Evolutionary conservation across 495 filamentous ascomycete genomes (phyloP).

Genomic region (Aspergillus saccharolyticus): DNA sequence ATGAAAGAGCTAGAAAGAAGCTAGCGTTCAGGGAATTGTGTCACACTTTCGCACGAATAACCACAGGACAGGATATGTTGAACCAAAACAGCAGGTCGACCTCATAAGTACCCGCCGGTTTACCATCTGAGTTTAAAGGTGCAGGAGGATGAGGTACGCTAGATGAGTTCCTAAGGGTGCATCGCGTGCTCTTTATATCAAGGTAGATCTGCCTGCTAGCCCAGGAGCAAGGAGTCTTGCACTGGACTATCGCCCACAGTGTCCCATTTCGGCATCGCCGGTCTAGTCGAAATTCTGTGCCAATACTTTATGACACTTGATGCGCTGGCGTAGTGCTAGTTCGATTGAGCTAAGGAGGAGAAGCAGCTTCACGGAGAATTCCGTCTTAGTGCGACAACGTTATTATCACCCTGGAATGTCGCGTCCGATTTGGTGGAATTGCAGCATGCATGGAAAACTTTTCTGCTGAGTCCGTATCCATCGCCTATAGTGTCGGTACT

Average conservation of each 20-base stretch:
- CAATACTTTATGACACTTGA: not conserved
- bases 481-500: not conserved
- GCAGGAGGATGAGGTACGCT: not conserved
- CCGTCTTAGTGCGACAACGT: not conserved
- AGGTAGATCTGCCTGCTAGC: not conserved
- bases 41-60: not conserved
- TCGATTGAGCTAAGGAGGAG: not conserved
- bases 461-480: not conserved
- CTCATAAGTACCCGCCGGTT: not conserved
- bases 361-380: not conserved
- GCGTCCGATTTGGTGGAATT: not conserved
- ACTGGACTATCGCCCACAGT: not conserved
- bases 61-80: not conserved
- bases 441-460: not conserved
- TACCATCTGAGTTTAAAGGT: not conserved
- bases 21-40: not conserved
- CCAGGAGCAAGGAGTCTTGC: not conserved
- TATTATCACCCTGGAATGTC: not conserved
- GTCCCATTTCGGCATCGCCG: not conserved
- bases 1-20: too few relatives aligned
- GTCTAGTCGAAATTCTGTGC: not conserved
- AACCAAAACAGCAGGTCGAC: not conserved
- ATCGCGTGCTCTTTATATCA: not conserved
- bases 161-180: not conserved
- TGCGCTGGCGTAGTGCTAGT: not conserved